Conservation (phyloP, 2,329 filamentous ascomycete genomes). For the Torrubiella hemipterigena region DNA sequence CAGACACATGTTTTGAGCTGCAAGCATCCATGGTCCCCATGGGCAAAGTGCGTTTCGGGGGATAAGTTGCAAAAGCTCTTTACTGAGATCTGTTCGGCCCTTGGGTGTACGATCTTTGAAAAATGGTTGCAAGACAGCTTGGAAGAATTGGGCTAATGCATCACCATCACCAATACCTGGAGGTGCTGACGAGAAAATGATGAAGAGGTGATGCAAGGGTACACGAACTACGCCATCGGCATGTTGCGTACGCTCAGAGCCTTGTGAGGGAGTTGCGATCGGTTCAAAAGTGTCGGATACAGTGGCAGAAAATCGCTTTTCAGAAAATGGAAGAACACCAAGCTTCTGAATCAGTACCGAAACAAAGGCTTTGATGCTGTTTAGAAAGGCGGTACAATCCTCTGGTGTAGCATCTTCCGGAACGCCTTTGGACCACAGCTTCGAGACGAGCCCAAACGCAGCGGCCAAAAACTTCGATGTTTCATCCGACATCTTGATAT, state of each 20-base stretch:
- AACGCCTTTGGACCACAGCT: conserved; percentile 44
- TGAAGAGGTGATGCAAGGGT: conserved; percentile 54
- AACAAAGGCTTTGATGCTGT: conserved; percentile 39
- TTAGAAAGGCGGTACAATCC: conserved; percentile 37
- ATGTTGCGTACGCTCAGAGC: conserved; percentile 39
- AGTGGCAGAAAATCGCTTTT: conserved; percentile 42
- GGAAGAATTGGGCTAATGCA: conserved; percentile 31
- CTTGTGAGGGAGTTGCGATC: conserved; percentile 54
- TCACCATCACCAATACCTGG: conserved; percentile 34
- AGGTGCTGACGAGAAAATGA: conserved; percentile 42
- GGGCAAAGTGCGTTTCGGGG: conserved; percentile 32
- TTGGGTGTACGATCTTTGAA: conserved; percentile 35
- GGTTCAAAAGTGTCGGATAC: conserved; percentile 46
- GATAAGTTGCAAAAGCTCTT: conserved; percentile 37
- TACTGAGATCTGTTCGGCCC: conserved; percentile 31
- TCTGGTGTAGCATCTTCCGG: conserved; percentile 32
- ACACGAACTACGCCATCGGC: conserved; percentile 37
- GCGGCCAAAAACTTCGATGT: conserved; percentile 68
- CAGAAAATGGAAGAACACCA: conserved; percentile 49
- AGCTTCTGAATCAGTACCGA: conserved; percentile 36
- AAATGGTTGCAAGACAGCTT: conserved; percentile 45
- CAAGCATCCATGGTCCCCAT: conserved; percentile 39
- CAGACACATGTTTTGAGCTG: conserved; percentile 31
- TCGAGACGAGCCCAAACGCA: conserved; percentile 56
- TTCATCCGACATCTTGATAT: conserved; percentile 79